These are phyloP conservation scores for Neofusicoccum sp. DNA, from an alignment of 2,329 filamentous ascomycete genomes.

Conservation along the genomic window DNA sequence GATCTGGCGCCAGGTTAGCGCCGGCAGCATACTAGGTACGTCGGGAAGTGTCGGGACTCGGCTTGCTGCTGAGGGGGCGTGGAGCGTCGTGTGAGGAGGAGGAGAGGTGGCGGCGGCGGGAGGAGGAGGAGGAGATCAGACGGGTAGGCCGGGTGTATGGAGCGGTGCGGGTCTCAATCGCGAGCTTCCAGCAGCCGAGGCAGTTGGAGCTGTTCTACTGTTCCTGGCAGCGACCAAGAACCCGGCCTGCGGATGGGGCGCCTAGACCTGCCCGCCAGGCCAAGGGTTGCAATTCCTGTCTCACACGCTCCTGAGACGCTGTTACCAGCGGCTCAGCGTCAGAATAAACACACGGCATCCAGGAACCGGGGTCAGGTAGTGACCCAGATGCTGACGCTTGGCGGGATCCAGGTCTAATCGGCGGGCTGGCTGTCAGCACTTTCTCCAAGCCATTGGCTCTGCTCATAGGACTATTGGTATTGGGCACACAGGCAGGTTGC, in stretches of 20 bases:
- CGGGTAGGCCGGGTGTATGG: neutral
- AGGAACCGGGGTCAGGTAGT: neutral
- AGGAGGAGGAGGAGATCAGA: neutral
- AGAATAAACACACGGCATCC: neutral
- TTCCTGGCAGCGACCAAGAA: neutral
- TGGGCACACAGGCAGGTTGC: constrained; percentile 60
- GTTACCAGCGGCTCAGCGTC: neutral
- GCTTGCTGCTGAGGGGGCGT: neutral
- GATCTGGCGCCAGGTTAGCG: constrained; percentile 45
- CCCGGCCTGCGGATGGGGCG: neutral
- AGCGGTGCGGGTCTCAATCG: constrained; percentile 28
- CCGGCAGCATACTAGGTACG: constrained; percentile 47
- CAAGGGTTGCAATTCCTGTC: neutral
- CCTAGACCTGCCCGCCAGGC: neutral
- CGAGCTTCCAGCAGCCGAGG: constrained; percentile 23
- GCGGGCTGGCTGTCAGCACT: constrained; percentile 64
- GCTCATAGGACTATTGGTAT: constrained; percentile 62
- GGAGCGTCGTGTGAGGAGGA: neutral
- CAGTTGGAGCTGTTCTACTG: neutral
- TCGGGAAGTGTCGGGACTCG: neutral
- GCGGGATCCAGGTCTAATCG: constrained; percentile 50
- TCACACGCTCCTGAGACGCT: neutral
- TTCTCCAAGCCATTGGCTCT: constrained; percentile 71
- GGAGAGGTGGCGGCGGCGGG: neutral
- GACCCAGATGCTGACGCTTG: neutral